These are phyloP conservation scores for Kokia cookei DNA, from an alignment of 441 rosid species.

Conservation along the genomic window DNA sequence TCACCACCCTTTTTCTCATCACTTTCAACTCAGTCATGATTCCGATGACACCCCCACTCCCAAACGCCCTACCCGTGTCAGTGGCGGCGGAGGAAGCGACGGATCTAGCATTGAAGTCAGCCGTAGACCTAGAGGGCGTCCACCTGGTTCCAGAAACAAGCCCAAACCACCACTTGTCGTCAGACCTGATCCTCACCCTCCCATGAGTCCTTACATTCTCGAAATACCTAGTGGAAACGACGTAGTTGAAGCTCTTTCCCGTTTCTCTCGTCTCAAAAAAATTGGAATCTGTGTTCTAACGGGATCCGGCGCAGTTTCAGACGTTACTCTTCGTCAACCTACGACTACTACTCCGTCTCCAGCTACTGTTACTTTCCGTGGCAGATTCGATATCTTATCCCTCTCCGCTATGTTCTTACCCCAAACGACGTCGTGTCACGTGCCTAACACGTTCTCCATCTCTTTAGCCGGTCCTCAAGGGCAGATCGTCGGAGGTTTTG, in stretches of 20 bases:
- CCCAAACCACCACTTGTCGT: slow-evolving; percentile 57
- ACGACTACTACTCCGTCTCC: slow-evolving; percentile 45
- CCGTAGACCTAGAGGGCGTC: slow-evolving; percentile 78
- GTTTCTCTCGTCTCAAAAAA: slow-evolving; percentile 56
- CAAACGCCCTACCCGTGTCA: background rate
- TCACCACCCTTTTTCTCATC: slow-evolving; percentile 34
- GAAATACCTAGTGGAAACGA: slow-evolving; percentile 72
- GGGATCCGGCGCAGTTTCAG: slow-evolving; percentile 69
- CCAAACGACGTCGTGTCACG: slow-evolving; percentile 32
- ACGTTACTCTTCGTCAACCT: slow-evolving; percentile 80
- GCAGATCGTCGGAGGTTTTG: slow-evolving; percentile 78
- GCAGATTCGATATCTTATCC: slow-evolving; percentile 77
- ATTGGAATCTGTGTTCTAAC: slow-evolving; percentile 64
- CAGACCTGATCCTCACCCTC: slow-evolving; percentile 47
- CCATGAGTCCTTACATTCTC: slow-evolving; percentile 81
- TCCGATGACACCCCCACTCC: slow-evolving; percentile 10
- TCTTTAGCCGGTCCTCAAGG: slow-evolving; percentile 86
- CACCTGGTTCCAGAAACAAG: slow-evolving; percentile 81
- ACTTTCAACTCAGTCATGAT: slow-evolving; percentile 37
- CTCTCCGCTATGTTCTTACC: slow-evolving; percentile 73
- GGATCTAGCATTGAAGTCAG: slow-evolving; percentile 56
- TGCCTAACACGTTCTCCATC: slow-evolving; percentile 54
- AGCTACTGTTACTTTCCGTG: slow-evolving; percentile 73
- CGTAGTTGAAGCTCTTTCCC: slow-evolving; percentile 54
- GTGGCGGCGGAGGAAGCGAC: slow-evolving; percentile 23